phyloP scores from a whole-genome alignment of 495 filamentous ascomycete species.

The Pyrenopolyporus hunteri region DNA sequence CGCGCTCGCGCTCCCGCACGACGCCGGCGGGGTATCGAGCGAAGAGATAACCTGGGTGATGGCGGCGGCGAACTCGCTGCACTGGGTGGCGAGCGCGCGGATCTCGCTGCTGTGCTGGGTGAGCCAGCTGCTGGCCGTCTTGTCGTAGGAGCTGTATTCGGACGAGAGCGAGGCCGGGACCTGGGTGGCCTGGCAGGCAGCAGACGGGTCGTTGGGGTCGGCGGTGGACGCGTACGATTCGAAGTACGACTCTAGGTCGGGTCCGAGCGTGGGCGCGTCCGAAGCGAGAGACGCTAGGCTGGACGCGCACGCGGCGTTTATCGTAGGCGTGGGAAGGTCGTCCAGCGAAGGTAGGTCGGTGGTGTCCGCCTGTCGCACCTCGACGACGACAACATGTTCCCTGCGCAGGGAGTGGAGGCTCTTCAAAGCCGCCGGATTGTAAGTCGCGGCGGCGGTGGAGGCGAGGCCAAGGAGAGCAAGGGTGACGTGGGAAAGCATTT shows the following conservation, averaged over 20 bases:
- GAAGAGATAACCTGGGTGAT: not conserved
- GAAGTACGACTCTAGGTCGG: slow-evolving; percentile 9
- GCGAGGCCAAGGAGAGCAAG: slow-evolving; percentile 23
- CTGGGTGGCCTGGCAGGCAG: slow-evolving; percentile 14
- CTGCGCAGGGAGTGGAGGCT: slow-evolving; percentile 1
- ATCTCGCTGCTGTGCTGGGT: slow-evolving; percentile 23
- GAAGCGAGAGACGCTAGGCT: slow-evolving; percentile 5
- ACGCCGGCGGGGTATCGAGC: not conserved
- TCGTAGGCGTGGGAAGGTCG: not conserved
- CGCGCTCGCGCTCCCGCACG: not conserved
- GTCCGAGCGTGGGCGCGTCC: not conserved
- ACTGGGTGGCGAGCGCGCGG: slow-evolving; percentile 3
- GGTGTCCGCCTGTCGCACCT: slow-evolving; percentile 21
- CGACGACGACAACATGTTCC: slow-evolving; percentile 23
- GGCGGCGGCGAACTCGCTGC: not conserved
- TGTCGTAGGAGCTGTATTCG: slow-evolving; percentile 26
- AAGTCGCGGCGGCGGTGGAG: slow-evolving; percentile 22
- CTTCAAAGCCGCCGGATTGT: slow-evolving; percentile 12
- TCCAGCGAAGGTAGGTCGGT: not conserved
- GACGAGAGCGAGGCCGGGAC: slow-evolving; percentile 18
- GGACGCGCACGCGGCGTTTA: not conserved
- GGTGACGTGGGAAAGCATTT: slow-evolving; percentile 22
- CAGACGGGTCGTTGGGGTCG: slow-evolving; percentile 6
- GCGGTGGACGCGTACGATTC: not conserved
- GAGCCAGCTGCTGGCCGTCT: slow-evolving; percentile 27